Evolutionary conservation across 1,284 basidiomycete species (phyloP), one percentile per base, ranked within the genome.

Genomic region (Pisolithus thermaeus): DNA sequence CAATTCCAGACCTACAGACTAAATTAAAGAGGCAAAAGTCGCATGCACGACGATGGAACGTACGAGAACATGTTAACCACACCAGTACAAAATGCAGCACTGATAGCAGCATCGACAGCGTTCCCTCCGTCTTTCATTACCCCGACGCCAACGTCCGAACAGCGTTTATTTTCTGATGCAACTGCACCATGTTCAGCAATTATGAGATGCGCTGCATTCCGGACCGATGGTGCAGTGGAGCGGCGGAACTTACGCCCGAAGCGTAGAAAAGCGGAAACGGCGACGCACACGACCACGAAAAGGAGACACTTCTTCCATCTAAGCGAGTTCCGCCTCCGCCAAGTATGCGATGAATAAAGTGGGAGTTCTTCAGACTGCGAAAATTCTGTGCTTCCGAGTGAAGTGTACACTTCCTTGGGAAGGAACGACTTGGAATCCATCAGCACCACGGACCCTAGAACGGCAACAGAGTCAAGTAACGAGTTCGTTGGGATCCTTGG

Each of bases 21-120:
- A 14, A 47, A 18, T 45, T 18, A 51, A 39, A 45, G 42, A 32
- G 18, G 39, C n/a, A 40, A 14, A 35, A 8, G n/a, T 22, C 3
- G 7, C n/a, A 25, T 42, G 23, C 8, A 27, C 12, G 27, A 11
- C 30, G 25, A 18, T 7, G 22, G 3, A 23, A 76, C 83, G 64
- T 60, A 90, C 76, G 88, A 89, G 68, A 95, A 97, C 79, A 90
- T 89, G 66, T 93, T 93, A 50, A 92, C 79, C 1, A 93, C 87
- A 3, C 93, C 93, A 37, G 83, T 79, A 64, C 94, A 97, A 30
- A 97, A 74, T 1, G 87, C 82, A 1, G 88, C 77, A 37, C 85
- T 83, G 49, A 97, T 81, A 0, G 85, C 87, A 1, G 94, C 87
- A 61, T 98, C 96, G 9, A 96, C 83, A 0, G 95, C 95, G 56